phyloP scores from a whole-genome alignment of 1,139 yeast species.

The Saccharomycopsis crataegensis region DNA sequence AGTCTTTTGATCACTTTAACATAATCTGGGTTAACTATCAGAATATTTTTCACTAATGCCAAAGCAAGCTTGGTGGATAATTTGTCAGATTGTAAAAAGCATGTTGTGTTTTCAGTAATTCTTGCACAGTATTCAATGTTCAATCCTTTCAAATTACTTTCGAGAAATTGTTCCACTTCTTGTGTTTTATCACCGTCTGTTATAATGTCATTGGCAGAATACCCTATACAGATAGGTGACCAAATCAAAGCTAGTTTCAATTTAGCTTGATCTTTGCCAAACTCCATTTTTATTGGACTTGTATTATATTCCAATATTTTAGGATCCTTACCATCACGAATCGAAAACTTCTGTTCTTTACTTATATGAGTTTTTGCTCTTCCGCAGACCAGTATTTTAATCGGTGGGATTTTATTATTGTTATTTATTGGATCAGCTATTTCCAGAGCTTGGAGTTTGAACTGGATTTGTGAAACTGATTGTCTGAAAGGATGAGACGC shows the following conservation, averaged over 20 bases:
- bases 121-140: not conserved
- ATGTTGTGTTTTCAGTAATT: conserved; percentile 5
- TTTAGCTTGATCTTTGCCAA: too few species aligned
- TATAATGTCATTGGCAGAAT: conserved; percentile 3
- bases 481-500: too few species aligned
- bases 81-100: conserved; percentile 10
- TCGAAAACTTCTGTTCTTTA: too few species aligned
- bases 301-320: too few species aligned
- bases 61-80: conserved; percentile 10
- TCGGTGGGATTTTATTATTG: too few species aligned
- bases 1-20: not conserved
- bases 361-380: too few species aligned
- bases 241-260: not conserved
- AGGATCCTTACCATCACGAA: too few species aligned
- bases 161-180: not conserved
- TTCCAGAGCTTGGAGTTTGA: too few species aligned
- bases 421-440: too few species aligned
- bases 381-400: too few species aligned
- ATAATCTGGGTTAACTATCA: conserved; percentile 2
- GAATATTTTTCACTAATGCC: conserved; percentile 9
- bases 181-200: not conserved
- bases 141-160: not conserved
- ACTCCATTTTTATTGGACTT: too few species aligned
- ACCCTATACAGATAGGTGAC: not conserved
- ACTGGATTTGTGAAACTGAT: too few species aligned